Base-by-base conservation (phyloP, 2,329 filamentous ascomycete genomes). In the Boeremia lycopersici region DNA sequence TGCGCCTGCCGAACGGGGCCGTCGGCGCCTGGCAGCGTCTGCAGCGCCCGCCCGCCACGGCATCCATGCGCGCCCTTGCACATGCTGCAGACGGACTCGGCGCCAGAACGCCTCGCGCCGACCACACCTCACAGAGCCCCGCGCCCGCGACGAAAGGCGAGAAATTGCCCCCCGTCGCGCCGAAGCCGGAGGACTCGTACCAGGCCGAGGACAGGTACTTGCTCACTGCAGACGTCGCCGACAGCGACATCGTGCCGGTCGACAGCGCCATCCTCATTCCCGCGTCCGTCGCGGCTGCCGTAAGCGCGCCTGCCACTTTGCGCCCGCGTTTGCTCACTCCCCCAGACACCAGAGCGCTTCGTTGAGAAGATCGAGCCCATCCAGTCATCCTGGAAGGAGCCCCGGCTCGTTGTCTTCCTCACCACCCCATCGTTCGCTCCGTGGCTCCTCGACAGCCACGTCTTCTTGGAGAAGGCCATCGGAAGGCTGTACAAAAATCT, bases 361-460 rank as follows among this genome's bases (percentile, higher is more conserved):
- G 53, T 73, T 17, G 10, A 55, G 8, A 58, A 62, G 42, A 69
- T 73, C 42, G 29, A 54, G 9, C 61, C 69, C n/a, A 19, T 70
- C 19, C 3, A n/a, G 17, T 10, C 28, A 1, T 2, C 13, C n/a
- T 33, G 55, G 23, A 6, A n/a, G 9, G 6, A 34, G 34, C 30
- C 45, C 61, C 25, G 63, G 57, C 39, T 67, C 36, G 62, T 57
- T 44, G 55, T 75, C 53, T 64, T 75, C 45, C 58, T 75, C 26
- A 61, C 71, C 19, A 75, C 68, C 6, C 72, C 71, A 2, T 56
- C 70, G 2, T 74, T 74, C 45, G 71, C 72, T 3, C 51, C 60
- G 51, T 71, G 67, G 64, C 64, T 73, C 9, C 58, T 61, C 34
- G 61, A 72, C 31, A 63, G 70, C 35, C 19, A 56, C 3, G 41